Conservation (phyloP, 2,329 filamentous ascomycete species). For the Aspergillus spinulosporus region DNA sequence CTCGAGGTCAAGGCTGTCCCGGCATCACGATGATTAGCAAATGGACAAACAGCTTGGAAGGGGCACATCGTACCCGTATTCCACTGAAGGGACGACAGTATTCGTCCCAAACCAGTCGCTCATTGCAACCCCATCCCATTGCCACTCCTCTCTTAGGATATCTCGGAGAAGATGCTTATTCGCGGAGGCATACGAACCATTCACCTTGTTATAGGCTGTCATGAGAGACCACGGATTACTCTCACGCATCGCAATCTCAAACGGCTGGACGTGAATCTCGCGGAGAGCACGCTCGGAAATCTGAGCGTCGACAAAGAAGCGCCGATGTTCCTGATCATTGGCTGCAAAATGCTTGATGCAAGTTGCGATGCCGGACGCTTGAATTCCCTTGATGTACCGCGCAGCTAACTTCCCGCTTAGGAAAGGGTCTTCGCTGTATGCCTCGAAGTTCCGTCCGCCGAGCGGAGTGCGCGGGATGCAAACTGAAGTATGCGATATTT, state of each 20-base stretch:
- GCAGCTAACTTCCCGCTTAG: slow-evolving; percentile 1
- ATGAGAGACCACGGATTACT: not conserved
- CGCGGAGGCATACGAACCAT: not conserved
- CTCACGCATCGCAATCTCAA: slow-evolving; percentile 8
- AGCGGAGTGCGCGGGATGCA: slow-evolving; percentile 6
- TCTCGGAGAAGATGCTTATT: not conserved
- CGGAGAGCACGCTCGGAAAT: slow-evolving; percentile 4
- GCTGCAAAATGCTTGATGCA: slow-evolving; percentile 8
- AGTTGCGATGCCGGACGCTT: slow-evolving; percentile 1
- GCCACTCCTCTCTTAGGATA: slow-evolving; percentile 2
- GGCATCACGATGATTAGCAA: not conserved
- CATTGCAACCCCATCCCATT: slow-evolving; percentile 7
- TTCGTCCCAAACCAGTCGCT: slow-evolving; percentile 12
- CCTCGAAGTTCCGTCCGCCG: slow-evolving; percentile 9
- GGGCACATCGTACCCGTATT: no score
- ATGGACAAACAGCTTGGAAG: no score
- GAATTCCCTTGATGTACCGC: slow-evolving; percentile 2
- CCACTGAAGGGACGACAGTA: not conserved
- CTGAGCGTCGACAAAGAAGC: not conserved
- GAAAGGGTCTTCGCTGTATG: slow-evolving; percentile 11
- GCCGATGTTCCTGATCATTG: slow-evolving; percentile 9
- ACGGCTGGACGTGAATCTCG: slow-evolving; percentile 6
- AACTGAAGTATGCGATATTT: not conserved
- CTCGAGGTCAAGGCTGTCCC: slow-evolving; percentile 9
- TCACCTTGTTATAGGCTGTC: slow-evolving; percentile 10